Base-by-base conservation (phyloP, 805 yeast genomes). In the Tetrapisispora iriomotensis region DNA sequence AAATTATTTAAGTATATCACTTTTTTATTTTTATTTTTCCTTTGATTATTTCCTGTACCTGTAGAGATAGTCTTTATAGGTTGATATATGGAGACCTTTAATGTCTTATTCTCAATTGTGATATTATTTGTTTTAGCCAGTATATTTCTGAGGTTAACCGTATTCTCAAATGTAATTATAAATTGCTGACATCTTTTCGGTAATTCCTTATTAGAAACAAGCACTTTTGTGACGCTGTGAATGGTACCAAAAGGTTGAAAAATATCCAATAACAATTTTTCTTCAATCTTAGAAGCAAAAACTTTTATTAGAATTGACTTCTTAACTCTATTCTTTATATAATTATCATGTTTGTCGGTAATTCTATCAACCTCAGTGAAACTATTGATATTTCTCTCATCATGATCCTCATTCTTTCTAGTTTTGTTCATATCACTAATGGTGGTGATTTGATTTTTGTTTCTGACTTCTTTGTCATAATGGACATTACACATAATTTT, bases 401-500 rank as follows among this genome's bases (percentile, higher is more conserved):
- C 21, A 22, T 20, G 10, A 22, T 8, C 29, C 4, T 15, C 8
- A 9, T 37, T 24, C 12, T 14, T 13, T 6, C 10, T 34, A 13
- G 12, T 18, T n/a, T 12, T 21, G 9, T 20, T 21, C 6, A 4
- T 31, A 12, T 31, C 17, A 31, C 4, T 14, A 20, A n/a, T n/a
- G n/a, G 8, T 31, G 2, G 10, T 13, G 3, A 28, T n/a, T 22
- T 18, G 37, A 18, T 5, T 28, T 29, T 34, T n/a, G 3, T 13
- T 22, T 33, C 46, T 40, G 4, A 17, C 12, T 15, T 33, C 37
- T 34, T 38, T 43, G 22, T 41, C 41, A 34, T 62, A 56, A 46
- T 66, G 72, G 36, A 66, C 51, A 0, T 66, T 61, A 45, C 69
- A 66, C 29, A 47, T 51, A 9, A 67, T 45, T 18, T 39, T 51